Conservation (phyloP, 148 eudicot genomes). For the Euryodendron excelsum region DNA sequence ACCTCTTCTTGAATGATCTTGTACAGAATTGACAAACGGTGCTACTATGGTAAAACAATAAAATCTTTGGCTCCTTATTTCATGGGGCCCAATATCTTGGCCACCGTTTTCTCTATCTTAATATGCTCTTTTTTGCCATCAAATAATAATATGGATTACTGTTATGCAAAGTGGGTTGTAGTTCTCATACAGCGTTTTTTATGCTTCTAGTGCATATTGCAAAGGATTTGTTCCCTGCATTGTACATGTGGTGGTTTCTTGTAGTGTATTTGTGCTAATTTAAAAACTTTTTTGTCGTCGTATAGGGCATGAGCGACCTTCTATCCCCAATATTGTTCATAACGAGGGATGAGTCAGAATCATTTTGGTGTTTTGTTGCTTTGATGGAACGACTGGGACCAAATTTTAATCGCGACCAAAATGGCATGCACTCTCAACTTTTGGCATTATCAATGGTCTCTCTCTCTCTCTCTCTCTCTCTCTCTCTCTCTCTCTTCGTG, state of each 20-base stretch:
- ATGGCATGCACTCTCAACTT: conserved; percentile 93
- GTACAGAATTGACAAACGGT: not conserved
- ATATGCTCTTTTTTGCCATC: not conserved
- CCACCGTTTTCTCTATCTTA: no score
- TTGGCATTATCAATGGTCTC: conserved; percentile 88
- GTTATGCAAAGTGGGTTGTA: not conserved
- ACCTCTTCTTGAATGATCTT: not conserved
- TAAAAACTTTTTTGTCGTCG: not conserved
- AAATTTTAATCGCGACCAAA: conserved; percentile 93
- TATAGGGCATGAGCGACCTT: conserved; percentile 93
- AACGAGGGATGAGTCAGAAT: conserved; percentile 75
- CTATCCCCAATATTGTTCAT: conserved; percentile 79
- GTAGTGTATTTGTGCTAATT: not conserved
- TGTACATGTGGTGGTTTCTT: not conserved
- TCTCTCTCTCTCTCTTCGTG: no score
- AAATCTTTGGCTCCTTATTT: not conserved
- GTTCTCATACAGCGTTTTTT: not conserved
- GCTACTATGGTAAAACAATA: not conserved
- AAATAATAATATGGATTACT: not conserved
- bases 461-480: conserved; percentile 17
- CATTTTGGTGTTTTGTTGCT: conserved; percentile 91
- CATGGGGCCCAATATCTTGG: not conserved
- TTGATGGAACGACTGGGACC: conserved; percentile 94
- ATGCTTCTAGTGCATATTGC: not conserved
- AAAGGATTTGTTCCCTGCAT: not conserved